These are phyloP conservation scores for Darksidea phi DNA, from an alignment of 495 filamentous ascomycete species.

Conservation along the genomic window DNA sequence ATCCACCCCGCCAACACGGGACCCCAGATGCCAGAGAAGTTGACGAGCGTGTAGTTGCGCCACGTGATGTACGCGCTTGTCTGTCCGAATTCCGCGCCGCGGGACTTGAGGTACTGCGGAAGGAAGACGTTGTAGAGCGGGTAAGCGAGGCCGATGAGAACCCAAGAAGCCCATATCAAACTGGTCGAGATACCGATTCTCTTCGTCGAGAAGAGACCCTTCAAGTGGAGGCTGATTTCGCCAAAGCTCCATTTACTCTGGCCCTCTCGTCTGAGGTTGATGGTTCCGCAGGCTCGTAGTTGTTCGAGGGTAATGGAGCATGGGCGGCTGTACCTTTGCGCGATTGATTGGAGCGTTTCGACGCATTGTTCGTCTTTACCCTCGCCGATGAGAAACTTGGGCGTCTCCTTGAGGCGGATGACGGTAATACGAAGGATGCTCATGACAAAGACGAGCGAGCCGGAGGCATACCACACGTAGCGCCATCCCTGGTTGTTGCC, in stretches of 20 bases:
- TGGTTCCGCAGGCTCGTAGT: slow-evolving; percentile 54
- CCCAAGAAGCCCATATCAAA: slow-evolving; percentile 69
- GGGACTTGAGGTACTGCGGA: slow-evolving; percentile 50
- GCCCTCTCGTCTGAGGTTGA: slow-evolving; percentile 38
- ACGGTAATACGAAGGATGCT: slow-evolving; percentile 65
- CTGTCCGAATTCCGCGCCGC: slow-evolving; percentile 50
- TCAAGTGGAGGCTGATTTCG: slow-evolving; percentile 51
- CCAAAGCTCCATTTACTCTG: slow-evolving; percentile 48
- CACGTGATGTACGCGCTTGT: slow-evolving; percentile 57
- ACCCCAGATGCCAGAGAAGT: slow-evolving; percentile 62
- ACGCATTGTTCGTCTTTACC: slow-evolving; percentile 64
- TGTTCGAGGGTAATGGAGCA: slow-evolving; percentile 63
- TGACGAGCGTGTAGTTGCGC: slow-evolving; percentile 70
- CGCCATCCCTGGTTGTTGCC: slow-evolving; percentile 39
- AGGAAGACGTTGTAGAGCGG: slow-evolving; percentile 53
- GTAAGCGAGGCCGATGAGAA: slow-evolving; percentile 67
- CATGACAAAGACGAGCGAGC: slow-evolving; percentile 66
- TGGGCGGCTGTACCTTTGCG: slow-evolving; percentile 60
- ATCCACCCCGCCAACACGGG: slow-evolving; percentile 65
- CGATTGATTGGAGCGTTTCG: slow-evolving; percentile 59
- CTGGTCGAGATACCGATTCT: slow-evolving; percentile 60
- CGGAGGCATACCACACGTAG: slow-evolving; percentile 50
- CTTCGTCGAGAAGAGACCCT: slow-evolving; percentile 62
- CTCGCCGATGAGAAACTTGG: slow-evolving; percentile 66
- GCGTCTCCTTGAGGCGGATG: slow-evolving; percentile 67